phyloP scores from a whole-genome alignment of 176 grass and related monocot genomes.

The Urochloa ruziziensis region DNA sequence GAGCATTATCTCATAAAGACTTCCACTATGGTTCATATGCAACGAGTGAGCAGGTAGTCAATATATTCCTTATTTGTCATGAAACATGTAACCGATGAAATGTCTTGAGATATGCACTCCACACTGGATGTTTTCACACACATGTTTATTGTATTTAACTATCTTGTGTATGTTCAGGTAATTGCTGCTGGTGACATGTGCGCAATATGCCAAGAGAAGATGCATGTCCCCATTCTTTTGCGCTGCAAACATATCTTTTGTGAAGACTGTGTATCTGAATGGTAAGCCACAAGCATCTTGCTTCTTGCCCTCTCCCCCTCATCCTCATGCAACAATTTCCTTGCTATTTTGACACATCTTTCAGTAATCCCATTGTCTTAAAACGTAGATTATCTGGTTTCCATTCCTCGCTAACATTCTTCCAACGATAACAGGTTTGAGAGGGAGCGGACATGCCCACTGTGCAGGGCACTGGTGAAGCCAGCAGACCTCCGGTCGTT shows the following conservation, averaged over 20 bases:
- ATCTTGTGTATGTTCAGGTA: conserved; percentile 44
- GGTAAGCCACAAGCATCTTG: conserved; percentile 30
- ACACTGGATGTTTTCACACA: neutral
- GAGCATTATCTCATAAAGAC: conserved; percentile 84
- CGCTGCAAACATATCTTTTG: conserved; percentile 90
- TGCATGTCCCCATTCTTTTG: conserved; percentile 78
- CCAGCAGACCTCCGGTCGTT: conserved; percentile 87
- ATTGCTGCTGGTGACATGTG: conserved; percentile 73
- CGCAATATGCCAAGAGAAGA: conserved; percentile 94
- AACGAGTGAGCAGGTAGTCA: conserved; percentile 86
- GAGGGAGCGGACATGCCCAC: conserved; percentile 92
- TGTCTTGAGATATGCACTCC: conserved; percentile 2
- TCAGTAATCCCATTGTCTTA: neutral
- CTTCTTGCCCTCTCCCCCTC: neutral
- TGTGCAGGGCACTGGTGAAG: conserved; percentile 92
- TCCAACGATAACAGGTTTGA: conserved; percentile 63
- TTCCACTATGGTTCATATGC: conserved; percentile 88
- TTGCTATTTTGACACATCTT: neutral
- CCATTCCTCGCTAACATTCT: neutral
- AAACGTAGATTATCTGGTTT: neutral
- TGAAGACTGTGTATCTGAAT: conserved; percentile 92
- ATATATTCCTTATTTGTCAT: neutral
- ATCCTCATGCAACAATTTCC: neutral
- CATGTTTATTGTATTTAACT: conserved; percentile 6
- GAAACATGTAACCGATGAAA: neutral